Percentiles rank a stretch among this genome's conserved stretches.
Conservation (phyloP, 2,329 filamentous ascomycete genomes). For the Claviceps maximensis region DNA sequence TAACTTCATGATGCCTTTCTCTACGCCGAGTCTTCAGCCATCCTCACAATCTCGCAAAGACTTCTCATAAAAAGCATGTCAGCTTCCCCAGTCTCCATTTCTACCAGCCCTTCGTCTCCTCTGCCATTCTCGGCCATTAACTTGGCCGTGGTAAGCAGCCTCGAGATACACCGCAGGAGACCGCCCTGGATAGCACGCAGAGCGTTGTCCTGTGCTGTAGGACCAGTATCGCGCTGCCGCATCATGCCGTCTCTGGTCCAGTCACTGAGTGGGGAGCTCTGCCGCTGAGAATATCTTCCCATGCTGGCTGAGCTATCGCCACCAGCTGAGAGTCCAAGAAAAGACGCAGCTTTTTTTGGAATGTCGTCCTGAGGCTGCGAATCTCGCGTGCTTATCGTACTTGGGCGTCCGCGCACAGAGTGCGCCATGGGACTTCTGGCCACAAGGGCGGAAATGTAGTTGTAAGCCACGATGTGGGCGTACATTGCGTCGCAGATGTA, state of each 20-base stretch:
- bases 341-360: constrained; percentile 37
- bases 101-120: constrained; percentile 17
- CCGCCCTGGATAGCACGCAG: constrained; percentile 35
- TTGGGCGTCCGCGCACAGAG: constrained; percentile 5
- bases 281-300: constrained; percentile 13
- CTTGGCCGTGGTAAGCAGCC: constrained; percentile 36
- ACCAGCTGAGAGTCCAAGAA: constrained; percentile 32
- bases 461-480: constrained; percentile 45
- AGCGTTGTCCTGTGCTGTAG: constrained; percentile 19
- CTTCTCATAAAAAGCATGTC: constrained; percentile 27
- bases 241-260: constrained; percentile 17
- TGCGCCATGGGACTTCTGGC: constrained; percentile 12
- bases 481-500: constrained; percentile 46
- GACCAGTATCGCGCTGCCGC: constrained; percentile 7
- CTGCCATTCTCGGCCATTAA: constrained; percentile 19
- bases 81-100: constrained; percentile 17
- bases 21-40: constrained; percentile 19
- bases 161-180: constrained; percentile 35
- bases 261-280: constrained; percentile 14
- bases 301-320: constrained; percentile 10
- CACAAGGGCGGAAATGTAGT: constrained; percentile 34
- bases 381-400: constrained; percentile 10
- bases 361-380: constrained; percentile 22
- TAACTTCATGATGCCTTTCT: background rate
- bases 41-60: constrained; percentile 29